Conservation (phyloP, 352 stramenopile genomes). For the Globisporangium abappressorium region DNA sequence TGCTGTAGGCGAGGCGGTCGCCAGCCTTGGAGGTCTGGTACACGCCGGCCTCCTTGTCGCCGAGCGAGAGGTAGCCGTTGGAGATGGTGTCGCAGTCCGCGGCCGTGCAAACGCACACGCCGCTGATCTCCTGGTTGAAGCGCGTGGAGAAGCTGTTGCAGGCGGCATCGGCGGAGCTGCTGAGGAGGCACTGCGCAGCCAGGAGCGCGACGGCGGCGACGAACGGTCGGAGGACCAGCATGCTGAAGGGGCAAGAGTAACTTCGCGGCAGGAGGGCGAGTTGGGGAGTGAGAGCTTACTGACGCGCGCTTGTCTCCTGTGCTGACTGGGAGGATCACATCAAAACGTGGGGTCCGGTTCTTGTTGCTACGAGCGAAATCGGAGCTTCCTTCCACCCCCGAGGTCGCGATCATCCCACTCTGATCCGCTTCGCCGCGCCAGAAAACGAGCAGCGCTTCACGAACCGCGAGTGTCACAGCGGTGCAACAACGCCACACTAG, state of each 20-base stretch:
- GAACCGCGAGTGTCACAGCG: not conserved
- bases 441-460: not conserved
- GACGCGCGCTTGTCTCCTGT: not conserved
- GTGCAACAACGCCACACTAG: not conserved
- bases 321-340: not conserved
- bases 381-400: conserved; percentile 1
- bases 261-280: conserved; percentile 3
- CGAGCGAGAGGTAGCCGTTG: conserved; percentile 42
- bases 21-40: conserved; percentile 51
- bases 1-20: conserved; percentile 44
- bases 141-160: conserved; percentile 34
- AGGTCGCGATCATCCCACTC: conserved; percentile 4
- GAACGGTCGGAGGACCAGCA: conserved; percentile 18
- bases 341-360: not conserved
- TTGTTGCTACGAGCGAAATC: not conserved
- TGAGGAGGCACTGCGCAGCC: conserved; percentile 16
- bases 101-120: conserved; percentile 51
- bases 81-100: conserved; percentile 50
- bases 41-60: conserved; percentile 35
- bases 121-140: conserved; percentile 43
- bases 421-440: not conserved
- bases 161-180: conserved; percentile 2
- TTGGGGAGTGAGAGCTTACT: conserved; percentile 9
- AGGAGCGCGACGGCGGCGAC: conserved; percentile 12
- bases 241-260: conserved; percentile 3